These are phyloP conservation scores for Saussurea involucrata DNA, from an alignment of 129 eudicot species.

Conservation along the genomic window DNA sequence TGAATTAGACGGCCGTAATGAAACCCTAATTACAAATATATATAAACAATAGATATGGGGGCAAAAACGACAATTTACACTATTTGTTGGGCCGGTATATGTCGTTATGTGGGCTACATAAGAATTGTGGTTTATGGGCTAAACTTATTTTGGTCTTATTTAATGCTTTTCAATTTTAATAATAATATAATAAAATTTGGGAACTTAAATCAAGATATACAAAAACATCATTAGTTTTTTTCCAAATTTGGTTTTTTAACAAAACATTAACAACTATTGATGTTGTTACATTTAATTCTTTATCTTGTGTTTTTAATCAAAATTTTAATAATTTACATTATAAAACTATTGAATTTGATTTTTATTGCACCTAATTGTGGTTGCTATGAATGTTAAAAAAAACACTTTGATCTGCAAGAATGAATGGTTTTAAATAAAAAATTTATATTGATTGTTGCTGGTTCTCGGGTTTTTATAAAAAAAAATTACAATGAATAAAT, in stretches of 20 bases:
- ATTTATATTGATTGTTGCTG: no score
- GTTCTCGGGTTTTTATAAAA: no score
- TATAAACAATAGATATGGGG: background rate
- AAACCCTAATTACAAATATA: constrained; percentile 24
- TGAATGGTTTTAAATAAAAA: no score
- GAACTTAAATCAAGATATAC: background rate
- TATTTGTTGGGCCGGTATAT: background rate
- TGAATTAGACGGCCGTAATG: background rate
- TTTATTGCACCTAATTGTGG: background rate
- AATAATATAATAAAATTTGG: background rate
- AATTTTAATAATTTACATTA: background rate
- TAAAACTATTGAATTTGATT: no score
- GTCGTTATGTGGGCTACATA: background rate
- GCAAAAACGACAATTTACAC: background rate
- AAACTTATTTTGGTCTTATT: background rate
- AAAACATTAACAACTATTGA: no score
- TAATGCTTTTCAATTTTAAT: background rate
- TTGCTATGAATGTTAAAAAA: background rate
- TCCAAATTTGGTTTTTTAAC: background rate
- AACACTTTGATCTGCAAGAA: no score
- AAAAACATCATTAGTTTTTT: background rate
- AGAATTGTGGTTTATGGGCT: background rate
- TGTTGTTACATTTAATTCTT: no score
- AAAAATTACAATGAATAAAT: no score
- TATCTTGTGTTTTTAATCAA: background rate